phyloP scores from a whole-genome alignment of 2,329 filamentous ascomycete genomes.

The Botrytis byssoidea region DNA sequence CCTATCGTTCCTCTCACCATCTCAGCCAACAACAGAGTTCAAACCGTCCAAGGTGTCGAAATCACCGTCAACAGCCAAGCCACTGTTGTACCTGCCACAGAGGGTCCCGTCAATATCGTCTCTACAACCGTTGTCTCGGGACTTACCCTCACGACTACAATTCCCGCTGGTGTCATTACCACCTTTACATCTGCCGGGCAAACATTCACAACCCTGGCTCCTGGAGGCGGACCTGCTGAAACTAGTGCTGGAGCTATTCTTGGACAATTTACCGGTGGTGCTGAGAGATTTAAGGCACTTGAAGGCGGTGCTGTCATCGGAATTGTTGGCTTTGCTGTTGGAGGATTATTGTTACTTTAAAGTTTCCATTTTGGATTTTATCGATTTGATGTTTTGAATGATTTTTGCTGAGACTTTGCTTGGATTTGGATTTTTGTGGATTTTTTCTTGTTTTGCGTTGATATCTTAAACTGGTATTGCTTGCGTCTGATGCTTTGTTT shows the following conservation, averaged over 20 bases:
- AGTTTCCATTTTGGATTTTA: neutral
- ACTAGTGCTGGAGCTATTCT: conserved; percentile 1
- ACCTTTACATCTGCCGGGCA: neutral
- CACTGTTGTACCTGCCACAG: neutral
- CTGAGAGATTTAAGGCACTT: neutral
- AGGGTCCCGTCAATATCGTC: neutral
- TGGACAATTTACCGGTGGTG: neutral
- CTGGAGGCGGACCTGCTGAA: neutral
- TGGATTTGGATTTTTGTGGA: conserved; percentile 9
- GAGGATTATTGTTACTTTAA: conserved; percentile 19
- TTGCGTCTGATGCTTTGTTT: neutral
- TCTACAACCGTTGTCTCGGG: neutral
- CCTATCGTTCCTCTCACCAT: neutral
- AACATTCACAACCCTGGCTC: conserved; percentile 1
- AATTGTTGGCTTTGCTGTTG: conserved; percentile 18
- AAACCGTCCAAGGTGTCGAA: neutral
- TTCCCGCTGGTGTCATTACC: neutral
- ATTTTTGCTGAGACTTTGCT: neutral
- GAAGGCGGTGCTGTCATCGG: conserved; percentile 11
- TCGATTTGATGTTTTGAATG: neutral
- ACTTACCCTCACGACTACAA: neutral
- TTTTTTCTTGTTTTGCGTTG: neutral
- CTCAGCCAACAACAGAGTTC: neutral
- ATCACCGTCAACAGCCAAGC: neutral
- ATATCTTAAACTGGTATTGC: neutral